A percentile compares a stretch with the other conserved stretches of the same genome.
Evolutionary conservation across 164 flowering plant genomes (phyloP).

Genomic region (Piper betle): DNA sequence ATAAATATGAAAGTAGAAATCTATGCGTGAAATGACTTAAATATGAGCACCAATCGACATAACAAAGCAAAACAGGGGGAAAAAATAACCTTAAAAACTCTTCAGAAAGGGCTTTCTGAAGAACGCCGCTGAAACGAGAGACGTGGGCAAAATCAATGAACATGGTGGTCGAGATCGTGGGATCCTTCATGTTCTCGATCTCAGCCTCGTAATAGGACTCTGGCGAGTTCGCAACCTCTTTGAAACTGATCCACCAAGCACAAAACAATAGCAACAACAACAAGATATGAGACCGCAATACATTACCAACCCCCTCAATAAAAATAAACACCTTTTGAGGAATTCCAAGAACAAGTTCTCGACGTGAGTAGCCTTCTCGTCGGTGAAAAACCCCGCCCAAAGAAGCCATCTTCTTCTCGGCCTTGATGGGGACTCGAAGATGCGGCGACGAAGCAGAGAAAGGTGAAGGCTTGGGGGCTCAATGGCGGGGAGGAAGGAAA

Average conservation of each 20-base stretch:
- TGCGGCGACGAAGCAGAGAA: not conserved
- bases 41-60: not conserved
- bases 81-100: conserved; percentile 57
- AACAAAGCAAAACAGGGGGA: not conserved
- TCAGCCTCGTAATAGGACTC: conserved; percentile 59
- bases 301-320: not conserved
- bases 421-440: not conserved
- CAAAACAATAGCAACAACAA: not conserved
- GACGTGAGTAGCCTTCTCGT: conserved; percentile 69
- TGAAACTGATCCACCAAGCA: conserved; percentile 22
- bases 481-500: not conserved
- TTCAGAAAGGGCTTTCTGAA: conserved; percentile 71
- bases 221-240: conserved; percentile 22
- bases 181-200: conserved; percentile 49
- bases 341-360: conserved; percentile 85
- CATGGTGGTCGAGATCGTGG: conserved; percentile 70
- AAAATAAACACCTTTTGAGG: conserved; percentile 50
- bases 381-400: conserved; percentile 46
- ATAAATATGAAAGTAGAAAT: too few relatives aligned
- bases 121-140: conserved; percentile 56
- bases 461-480: not conserved
- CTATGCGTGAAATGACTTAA: too few relatives aligned
- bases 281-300: not conserved
- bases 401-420: conserved; percentile 14
- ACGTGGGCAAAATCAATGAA: conserved; percentile 94